These are phyloP conservation scores for Lichtheimia hyalospora DNA, from an alignment of 371 early-diverging fungal genomes.

Conservation along the genomic window DNA sequence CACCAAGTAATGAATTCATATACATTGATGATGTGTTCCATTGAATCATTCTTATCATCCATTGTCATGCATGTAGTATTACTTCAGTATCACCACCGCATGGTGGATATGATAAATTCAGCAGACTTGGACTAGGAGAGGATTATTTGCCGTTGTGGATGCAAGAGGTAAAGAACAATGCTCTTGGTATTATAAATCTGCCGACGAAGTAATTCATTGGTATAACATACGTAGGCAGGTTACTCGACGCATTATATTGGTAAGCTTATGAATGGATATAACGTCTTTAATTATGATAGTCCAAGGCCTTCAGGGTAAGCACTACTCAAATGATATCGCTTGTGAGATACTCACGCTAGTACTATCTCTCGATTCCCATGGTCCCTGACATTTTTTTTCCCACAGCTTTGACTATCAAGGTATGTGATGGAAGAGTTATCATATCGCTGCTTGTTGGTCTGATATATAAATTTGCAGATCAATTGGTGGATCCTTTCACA, in stretches of 20 bases:
- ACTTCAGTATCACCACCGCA: constrained; percentile 59
- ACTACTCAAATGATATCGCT: neutral
- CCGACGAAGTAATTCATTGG: neutral
- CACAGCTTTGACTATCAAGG: constrained; percentile 23
- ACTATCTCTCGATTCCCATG: too few species aligned
- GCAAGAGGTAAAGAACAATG: neutral
- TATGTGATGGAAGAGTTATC: neutral
- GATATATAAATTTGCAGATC: constrained; percentile 33
- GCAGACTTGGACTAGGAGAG: constrained; percentile 42
- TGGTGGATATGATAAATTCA: constrained; percentile 59
- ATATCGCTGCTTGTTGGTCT: neutral
- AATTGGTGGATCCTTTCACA: constrained; percentile 60
- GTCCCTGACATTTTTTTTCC: too few species aligned
- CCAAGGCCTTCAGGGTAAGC: constrained; percentile 35
- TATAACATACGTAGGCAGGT: constrained; percentile 40
- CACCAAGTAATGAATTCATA: constrained; percentile 37
- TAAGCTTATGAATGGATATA: constrained; percentile 63
- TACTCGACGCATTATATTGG: constrained; percentile 67
- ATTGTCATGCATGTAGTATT: constrained; percentile 7
- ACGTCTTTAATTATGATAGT: constrained; percentile 34
- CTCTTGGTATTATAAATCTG: neutral
- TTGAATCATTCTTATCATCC: neutral
- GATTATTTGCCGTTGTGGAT: constrained; percentile 50
- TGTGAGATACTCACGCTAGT: too few species aligned
- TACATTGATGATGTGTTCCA: too few species aligned